Evolutionary conservation across 2,329 filamentous ascomycete species (phyloP).

Genomic region (Penicillium sp.): DNA sequence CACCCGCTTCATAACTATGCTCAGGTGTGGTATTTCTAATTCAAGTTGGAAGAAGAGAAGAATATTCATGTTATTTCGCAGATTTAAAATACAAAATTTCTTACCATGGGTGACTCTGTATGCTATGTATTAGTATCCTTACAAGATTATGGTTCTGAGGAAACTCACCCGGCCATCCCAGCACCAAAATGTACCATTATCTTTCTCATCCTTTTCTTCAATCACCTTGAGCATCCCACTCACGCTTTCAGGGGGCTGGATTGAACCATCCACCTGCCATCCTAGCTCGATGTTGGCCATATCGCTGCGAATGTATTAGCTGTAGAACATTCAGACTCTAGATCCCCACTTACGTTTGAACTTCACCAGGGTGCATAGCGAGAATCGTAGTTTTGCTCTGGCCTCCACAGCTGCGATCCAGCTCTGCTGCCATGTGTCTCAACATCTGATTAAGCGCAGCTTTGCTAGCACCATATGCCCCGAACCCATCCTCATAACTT

Average conservation of each 20-base stretch:
- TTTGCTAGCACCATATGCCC: conserved; percentile 58
- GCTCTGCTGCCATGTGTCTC: conserved; percentile 56
- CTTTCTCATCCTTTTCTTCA: conserved; percentile 49
- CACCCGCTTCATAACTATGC: no score
- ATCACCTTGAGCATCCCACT: conserved; percentile 52
- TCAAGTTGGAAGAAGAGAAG: no score
- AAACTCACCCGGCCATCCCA: conserved; percentile 51
- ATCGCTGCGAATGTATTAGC: conserved; percentile 37
- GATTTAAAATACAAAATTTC: neutral
- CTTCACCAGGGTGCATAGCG: conserved; percentile 59
- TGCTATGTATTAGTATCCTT: neutral
- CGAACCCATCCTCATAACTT: conserved; percentile 59
- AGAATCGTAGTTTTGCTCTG: conserved; percentile 51
- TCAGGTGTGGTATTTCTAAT: no score
- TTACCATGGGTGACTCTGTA: neutral
- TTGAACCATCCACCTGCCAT: conserved; percentile 55
- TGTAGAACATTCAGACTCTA: no score
- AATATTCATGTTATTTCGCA: neutral
- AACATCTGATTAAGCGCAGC: conserved; percentile 58
- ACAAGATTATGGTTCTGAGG: neutral
- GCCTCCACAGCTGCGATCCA: conserved; percentile 44
- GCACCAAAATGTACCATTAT: conserved; percentile 57
- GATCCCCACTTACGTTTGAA: conserved; percentile 46
- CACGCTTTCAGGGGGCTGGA: conserved; percentile 52
- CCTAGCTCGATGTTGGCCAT: conserved; percentile 54